Percentiles rank a stretch among this genome's conserved stretches.
Conservation (phyloP, 352 stramenopile species). For the Globisporangium ultimum region DNA sequence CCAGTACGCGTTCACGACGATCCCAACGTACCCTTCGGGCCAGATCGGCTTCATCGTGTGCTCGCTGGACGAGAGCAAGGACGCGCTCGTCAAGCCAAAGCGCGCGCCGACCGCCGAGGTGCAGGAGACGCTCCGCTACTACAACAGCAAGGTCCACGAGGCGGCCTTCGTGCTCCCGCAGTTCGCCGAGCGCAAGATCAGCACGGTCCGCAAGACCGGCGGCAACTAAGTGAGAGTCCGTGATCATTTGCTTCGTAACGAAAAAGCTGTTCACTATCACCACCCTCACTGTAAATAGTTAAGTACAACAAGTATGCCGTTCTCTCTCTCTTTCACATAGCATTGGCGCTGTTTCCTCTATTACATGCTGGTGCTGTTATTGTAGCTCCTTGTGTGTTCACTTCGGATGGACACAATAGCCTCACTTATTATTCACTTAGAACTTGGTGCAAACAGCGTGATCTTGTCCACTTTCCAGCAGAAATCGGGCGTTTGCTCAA, state of each 20-base stretch:
- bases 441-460: constrained; percentile 58
- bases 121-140: constrained; percentile 90
- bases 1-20: constrained; percentile 98
- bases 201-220: constrained; percentile 58
- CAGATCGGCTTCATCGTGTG: constrained; percentile 98
- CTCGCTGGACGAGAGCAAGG: constrained; percentile 64
- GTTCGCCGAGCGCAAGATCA: constrained; percentile 90
- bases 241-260: background rate
- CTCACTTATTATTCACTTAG: too few relatives aligned
- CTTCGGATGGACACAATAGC: too few relatives aligned
- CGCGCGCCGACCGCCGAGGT: constrained; percentile 50
- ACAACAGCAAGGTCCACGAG: constrained; percentile 92
- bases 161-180: constrained; percentile 96
- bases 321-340: background rate
- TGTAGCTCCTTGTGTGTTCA: too few relatives aligned
- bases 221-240: constrained; percentile 5
- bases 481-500: constrained; percentile 72
- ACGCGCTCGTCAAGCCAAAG: constrained; percentile 67
- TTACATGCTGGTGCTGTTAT: constrained; percentile 3
- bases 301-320: background rate
- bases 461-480: constrained; percentile 81
- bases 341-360: background rate
- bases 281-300: constrained; percentile 11
- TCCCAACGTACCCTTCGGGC: constrained; percentile 98
- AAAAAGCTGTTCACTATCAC: constrained; percentile 1